These are phyloP conservation scores for Euphorbia corollata DNA, from an alignment of 441 rosid species.

Conservation along the genomic window DNA sequence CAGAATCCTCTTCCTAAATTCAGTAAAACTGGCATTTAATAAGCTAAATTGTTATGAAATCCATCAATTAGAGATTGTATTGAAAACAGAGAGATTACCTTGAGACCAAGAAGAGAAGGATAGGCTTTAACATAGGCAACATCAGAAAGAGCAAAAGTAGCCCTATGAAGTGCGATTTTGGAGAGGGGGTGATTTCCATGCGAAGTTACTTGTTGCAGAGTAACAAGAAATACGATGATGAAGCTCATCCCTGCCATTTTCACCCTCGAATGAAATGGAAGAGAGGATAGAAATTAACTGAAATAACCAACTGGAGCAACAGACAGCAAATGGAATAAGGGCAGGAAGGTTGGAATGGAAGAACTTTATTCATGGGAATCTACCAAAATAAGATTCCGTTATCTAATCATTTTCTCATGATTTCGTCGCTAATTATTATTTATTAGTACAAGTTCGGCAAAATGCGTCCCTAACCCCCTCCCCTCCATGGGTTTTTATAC, in stretches of 20 bases:
- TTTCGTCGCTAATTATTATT: no score
- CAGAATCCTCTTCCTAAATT: constrained; percentile 53
- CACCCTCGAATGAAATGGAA: constrained; percentile 15
- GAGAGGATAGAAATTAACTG: not conserved
- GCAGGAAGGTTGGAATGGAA: not conserved
- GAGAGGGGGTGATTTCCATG: constrained; percentile 51
- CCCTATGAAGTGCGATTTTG: constrained; percentile 36
- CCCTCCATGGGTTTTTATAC: no score
- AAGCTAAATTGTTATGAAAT: not conserved
- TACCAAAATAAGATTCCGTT: constrained; percentile 6
- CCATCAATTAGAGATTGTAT: not conserved
- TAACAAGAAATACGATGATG: no score
- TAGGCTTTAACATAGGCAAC: constrained; percentile 49
- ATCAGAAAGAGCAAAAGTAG: constrained; percentile 21
- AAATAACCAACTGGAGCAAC: not conserved
- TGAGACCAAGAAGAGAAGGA: constrained; percentile 50
- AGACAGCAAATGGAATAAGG: not conserved
- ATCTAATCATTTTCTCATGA: not conserved
- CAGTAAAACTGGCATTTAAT: not conserved
- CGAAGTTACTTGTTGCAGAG: constrained; percentile 29
- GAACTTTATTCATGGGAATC: not conserved
- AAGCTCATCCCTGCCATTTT: constrained; percentile 24
- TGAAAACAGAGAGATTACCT: constrained; percentile 25
- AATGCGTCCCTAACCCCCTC: no score
- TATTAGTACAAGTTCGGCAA: no score